Evolutionary conservation across 2,329 filamentous ascomycete genomes (phyloP), one percentile per base, ranked within the genome.

Genomic region (Sclerotinia minor): DNA sequence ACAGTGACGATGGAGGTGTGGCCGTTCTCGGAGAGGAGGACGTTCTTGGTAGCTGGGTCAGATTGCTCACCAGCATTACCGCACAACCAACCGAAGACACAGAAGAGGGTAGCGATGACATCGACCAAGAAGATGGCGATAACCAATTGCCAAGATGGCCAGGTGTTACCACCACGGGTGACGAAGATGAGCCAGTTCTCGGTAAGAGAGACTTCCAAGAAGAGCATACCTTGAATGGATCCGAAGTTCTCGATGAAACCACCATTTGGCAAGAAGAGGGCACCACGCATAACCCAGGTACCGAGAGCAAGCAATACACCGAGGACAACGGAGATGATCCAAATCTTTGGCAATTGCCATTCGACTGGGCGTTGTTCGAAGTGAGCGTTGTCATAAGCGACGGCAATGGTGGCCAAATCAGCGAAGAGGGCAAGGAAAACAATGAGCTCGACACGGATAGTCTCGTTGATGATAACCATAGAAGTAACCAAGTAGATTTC

Each of bases 111-210:
- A 49, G 90, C 87, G 38, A 92, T 79, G 64, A 86, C 84, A 78
- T 92, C 90, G 76, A 92, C 90, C 77, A 85, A 83, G 73, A 90
- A 81, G 78, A 92, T 92, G 73, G 90, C 90, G 71, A 81, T 82
- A 70, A 92, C 83, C 65, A 92, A 82, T 80, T 92, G 89, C 87
- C 88, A 91, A 2, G 89, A 91, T 69, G 90, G 90, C 82, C 85
- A 89, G 38, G 90, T 92, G 79, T 87, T 84, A 73, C 85, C 87
- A 77, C 90, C 87, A 74, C 89, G 88, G 52, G 89, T 92, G 76
- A 92, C 89, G 79, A 92, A 91, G 77, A 92, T 92, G 68, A 92
- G 83, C 89, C 89, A 92, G 77, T 91, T 92, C 80, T 92, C 88
- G 21, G 89, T 89, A 47, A 92, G 82, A 7, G 88, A 86, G 74